Evolutionary conservation across 495 filamentous ascomycete genomes (phyloP).

Genomic region (Penicillium cosmopolitanum): DNA sequence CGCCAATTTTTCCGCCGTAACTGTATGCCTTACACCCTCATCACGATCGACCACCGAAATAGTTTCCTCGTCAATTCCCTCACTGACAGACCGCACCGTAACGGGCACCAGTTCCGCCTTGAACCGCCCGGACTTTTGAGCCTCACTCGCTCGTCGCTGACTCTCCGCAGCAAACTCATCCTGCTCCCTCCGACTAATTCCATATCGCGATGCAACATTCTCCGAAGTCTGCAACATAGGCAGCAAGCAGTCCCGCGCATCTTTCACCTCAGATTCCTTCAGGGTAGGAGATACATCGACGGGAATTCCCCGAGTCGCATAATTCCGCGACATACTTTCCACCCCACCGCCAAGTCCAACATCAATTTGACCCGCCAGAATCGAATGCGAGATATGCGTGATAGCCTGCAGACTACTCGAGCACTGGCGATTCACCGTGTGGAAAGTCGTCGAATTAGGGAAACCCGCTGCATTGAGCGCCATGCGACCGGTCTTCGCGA

Average conservation of each 20-base stretch:
- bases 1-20: slow-evolving; percentile 70
- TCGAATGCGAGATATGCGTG: slow-evolving; percentile 83
- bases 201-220: slow-evolving; percentile 82
- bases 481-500: slow-evolving; percentile 79
- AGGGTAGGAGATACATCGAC: slow-evolving; percentile 66
- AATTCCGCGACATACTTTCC: slow-evolving; percentile 76
- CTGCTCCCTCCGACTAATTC: slow-evolving; percentile 69
- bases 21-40: slow-evolving; percentile 80
- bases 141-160: slow-evolving; percentile 72
- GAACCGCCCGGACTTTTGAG: slow-evolving; percentile 81
- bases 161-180: slow-evolving; percentile 79
- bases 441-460: slow-evolving; percentile 76
- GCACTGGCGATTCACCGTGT: slow-evolving; percentile 83
- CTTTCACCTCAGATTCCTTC: slow-evolving; percentile 59
- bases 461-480: slow-evolving; percentile 83
- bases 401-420: slow-evolving; percentile 85
- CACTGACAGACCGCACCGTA: slow-evolving; percentile 66
- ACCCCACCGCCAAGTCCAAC: slow-evolving; percentile 79
- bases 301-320: slow-evolving; percentile 69
- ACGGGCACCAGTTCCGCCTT: slow-evolving; percentile 85
- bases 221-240: slow-evolving; percentile 91
- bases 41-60: slow-evolving; percentile 73
- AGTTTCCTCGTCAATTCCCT: slow-evolving; percentile 67
- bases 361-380: slow-evolving; percentile 73
- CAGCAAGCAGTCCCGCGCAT: slow-evolving; percentile 75